phyloP scores from a whole-genome alignment of 768 basidiomycete genomes.

The Tricholomella constricta region DNA sequence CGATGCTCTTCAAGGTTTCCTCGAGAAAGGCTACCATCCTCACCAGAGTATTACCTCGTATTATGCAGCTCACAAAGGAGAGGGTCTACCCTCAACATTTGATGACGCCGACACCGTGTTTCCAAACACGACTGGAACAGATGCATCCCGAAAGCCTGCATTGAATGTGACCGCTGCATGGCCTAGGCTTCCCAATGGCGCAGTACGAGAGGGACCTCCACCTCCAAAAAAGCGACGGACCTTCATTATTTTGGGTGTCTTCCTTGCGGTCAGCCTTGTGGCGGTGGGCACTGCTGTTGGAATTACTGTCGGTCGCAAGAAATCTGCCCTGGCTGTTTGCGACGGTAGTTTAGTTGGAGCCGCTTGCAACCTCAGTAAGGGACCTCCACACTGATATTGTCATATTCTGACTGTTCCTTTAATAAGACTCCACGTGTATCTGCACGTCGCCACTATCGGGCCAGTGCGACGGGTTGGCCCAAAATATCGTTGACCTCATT shows the following conservation, averaged over 20 bases:
- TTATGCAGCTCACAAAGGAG: conserved; percentile 18
- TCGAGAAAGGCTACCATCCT: conserved; percentile 58
- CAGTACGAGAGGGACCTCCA: neutral
- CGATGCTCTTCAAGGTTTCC: conserved; percentile 45
- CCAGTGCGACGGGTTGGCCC: conserved; percentile 56
- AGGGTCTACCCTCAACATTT: conserved; percentile 21
- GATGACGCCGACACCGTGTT: conserved; percentile 17
- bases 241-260: conserved; percentile 30
- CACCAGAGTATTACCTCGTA: conserved; percentile 42
- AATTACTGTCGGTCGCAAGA: conserved; percentile 38
- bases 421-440: conserved; percentile 61
- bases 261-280: conserved; percentile 38
- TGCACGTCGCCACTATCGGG: conserved; percentile 48
- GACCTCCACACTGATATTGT: neutral
- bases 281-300: conserved; percentile 48
- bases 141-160: neutral
- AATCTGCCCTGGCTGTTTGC: conserved; percentile 32
- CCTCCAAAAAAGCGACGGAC: conserved; percentile 21
- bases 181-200: neutral
- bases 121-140: neutral
- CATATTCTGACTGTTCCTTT: conserved; percentile 7
- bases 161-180: neutral
- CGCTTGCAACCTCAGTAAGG: conserved; percentile 58
- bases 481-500: conserved; percentile 49
- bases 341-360: conserved; percentile 47